Evolutionary conservation across 345 rosid genomes (phyloP).

Genomic region (Brassica cretica): DNA sequence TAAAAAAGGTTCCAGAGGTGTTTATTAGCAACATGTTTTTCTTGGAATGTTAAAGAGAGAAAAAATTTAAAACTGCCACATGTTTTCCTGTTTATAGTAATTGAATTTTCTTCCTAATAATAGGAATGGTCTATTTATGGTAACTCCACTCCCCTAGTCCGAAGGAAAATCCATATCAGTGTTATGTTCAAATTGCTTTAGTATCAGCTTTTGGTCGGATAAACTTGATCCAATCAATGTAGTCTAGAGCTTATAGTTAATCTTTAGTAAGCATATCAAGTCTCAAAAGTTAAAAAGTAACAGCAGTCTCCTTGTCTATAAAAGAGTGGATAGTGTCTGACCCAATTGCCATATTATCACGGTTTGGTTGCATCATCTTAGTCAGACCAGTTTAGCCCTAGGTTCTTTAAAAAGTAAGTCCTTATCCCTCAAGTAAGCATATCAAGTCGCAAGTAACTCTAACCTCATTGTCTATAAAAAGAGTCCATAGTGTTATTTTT

Average conservation of each 20-base stretch:
- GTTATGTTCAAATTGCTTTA: neutral
- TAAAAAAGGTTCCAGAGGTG: neutral
- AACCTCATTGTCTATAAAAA: too few relatives aligned
- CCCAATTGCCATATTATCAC: neutral
- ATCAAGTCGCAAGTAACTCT: too few relatives aligned
- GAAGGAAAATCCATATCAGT: neutral
- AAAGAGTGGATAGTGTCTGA: neutral
- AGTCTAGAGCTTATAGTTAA: neutral
- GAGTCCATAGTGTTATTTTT: neutral
- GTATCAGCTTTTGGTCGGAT: neutral
- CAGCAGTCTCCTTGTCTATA: neutral
- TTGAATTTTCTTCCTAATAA: neutral
- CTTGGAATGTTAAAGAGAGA: neutral
- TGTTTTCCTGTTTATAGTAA: neutral
- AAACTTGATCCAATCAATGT: neutral
- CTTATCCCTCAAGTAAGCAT: neutral
- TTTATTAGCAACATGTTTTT: neutral
- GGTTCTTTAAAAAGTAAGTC: too few relatives aligned
- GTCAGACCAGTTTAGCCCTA: neutral
- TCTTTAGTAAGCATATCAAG: neutral
- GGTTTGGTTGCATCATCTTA: neutral
- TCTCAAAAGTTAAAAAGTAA: neutral
- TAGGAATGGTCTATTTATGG: neutral
- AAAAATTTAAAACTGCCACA: neutral
- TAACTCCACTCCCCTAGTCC: neutral